Conservation (phyloP, 208 protist species). For the Crithidia expoeki region DNA sequence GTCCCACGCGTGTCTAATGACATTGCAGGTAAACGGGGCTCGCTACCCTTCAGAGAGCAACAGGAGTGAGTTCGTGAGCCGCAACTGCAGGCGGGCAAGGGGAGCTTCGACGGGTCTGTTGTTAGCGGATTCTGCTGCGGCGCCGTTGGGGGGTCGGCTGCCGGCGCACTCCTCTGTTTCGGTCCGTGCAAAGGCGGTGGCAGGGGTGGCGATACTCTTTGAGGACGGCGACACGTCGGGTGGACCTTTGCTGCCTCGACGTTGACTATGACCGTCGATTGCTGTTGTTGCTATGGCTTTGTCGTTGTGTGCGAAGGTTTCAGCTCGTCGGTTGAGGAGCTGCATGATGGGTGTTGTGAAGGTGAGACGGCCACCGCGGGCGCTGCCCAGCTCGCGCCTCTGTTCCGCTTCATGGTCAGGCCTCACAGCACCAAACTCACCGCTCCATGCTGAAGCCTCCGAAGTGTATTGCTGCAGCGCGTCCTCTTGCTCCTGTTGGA, state of each 20-base stretch:
- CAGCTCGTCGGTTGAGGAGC: background rate
- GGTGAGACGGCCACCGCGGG: background rate
- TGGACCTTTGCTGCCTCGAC: too few relatives aligned
- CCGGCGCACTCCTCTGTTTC: background rate
- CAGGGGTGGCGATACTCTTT: too few relatives aligned
- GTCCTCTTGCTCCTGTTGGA: conserved; percentile 14
- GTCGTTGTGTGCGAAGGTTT: background rate
- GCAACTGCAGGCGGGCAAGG: conserved; percentile 8
- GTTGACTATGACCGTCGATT: background rate
- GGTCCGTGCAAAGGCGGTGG: background rate
- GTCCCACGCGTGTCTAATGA: conserved; percentile 38
- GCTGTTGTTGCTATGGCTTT: background rate
- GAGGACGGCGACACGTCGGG: too few relatives aligned
- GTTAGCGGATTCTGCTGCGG: background rate
- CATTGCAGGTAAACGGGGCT: conserved; percentile 25
- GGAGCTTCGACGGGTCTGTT: background rate
- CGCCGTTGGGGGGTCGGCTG: background rate
- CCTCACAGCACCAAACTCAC: too few relatives aligned
- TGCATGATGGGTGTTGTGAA: background rate
- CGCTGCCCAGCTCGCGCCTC: background rate
- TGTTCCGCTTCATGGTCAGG: too few relatives aligned
- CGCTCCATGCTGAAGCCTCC: background rate
- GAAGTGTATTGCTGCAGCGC: background rate
- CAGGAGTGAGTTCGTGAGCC: conserved; percentile 29
- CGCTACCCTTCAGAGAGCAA: conserved; percentile 28